Conservation (phyloP, 129 eudicot genomes). For the Lactuca saligna region DNA sequence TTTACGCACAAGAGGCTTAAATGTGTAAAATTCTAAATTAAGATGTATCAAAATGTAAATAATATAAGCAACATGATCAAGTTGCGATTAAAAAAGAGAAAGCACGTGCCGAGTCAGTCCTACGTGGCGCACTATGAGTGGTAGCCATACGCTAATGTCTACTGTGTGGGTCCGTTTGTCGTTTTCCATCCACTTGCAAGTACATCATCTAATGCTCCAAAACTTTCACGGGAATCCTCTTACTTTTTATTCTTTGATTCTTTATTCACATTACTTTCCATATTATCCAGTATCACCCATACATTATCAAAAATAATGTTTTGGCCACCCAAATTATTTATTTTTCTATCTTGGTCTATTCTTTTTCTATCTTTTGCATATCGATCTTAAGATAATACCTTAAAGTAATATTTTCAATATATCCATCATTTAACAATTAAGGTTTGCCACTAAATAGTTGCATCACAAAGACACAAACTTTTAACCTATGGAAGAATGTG, state of each 20-base stretch:
- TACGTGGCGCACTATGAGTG: constrained; percentile 38
- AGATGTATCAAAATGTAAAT: neutral
- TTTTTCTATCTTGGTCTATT: neutral
- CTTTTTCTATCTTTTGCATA: neutral
- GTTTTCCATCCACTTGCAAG: constrained; percentile 30
- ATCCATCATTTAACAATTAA: neutral
- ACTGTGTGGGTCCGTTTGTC: constrained; percentile 28
- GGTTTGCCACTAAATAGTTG: neutral
- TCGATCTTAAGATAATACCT: neutral
- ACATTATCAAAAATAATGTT: neutral
- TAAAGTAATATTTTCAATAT: no score
- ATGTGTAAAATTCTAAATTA: neutral
- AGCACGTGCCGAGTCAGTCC: constrained; percentile 23
- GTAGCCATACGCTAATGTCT: constrained; percentile 27
- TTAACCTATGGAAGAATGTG: neutral
- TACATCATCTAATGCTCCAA: constrained; percentile 5
- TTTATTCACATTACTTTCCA: neutral
- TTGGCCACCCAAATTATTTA: neutral
- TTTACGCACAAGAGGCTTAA: neutral
- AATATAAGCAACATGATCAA: neutral
- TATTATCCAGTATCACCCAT: neutral
- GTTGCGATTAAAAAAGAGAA: constrained; percentile 4
- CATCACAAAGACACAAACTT: neutral
- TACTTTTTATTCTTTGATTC: neutral
- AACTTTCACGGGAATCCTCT: constrained; percentile 7